Evolutionary conservation across 352 stramenopile genomes (phyloP).

Genomic region (Globisporangium uncinulatum): DNA sequence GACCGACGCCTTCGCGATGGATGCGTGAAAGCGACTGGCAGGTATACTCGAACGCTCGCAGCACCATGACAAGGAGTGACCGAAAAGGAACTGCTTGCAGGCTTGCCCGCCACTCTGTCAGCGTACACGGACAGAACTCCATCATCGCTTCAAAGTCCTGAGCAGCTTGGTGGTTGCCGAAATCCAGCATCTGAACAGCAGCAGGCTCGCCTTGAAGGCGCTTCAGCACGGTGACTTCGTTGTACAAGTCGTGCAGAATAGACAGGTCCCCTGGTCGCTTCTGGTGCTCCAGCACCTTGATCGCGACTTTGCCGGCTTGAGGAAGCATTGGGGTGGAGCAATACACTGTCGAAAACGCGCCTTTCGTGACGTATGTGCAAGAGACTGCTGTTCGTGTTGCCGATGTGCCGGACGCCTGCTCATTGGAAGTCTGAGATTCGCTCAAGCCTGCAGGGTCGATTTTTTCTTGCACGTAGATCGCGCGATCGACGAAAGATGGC

Average conservation of each 20-base stretch:
- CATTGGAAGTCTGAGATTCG: not conserved
- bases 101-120: slow-evolving; percentile 36
- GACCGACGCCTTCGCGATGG: slow-evolving; percentile 36
- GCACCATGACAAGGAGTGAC: slow-evolving; percentile 30
- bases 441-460: not conserved
- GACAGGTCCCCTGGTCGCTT: slow-evolving; percentile 33
- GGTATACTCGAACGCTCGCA: slow-evolving; percentile 35
- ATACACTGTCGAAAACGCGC: slow-evolving; percentile 45
- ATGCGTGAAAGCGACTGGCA: slow-evolving; percentile 30
- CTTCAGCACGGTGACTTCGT: slow-evolving; percentile 48
- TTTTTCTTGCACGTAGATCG: slow-evolving; percentile 22
- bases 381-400: slow-evolving; percentile 1
- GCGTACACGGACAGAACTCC: slow-evolving; percentile 49
- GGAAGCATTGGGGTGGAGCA: slow-evolving; percentile 18
- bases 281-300: slow-evolving; percentile 53
- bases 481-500: slow-evolving; percentile 32
- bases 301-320: slow-evolving; percentile 18
- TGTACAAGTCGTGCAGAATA: slow-evolving; percentile 35
- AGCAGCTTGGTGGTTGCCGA: slow-evolving; percentile 32
- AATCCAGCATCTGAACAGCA: slow-evolving; percentile 56
- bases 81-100: slow-evolving; percentile 28
- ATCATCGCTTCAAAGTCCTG: slow-evolving; percentile 50
- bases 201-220: slow-evolving; percentile 37
- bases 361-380: slow-evolving; percentile 36
- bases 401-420: not conserved